These are phyloP conservation scores for Hebeloma cylindrosporum DNA, from an alignment of 768 basidiomycete species.

Conservation along the genomic window DNA sequence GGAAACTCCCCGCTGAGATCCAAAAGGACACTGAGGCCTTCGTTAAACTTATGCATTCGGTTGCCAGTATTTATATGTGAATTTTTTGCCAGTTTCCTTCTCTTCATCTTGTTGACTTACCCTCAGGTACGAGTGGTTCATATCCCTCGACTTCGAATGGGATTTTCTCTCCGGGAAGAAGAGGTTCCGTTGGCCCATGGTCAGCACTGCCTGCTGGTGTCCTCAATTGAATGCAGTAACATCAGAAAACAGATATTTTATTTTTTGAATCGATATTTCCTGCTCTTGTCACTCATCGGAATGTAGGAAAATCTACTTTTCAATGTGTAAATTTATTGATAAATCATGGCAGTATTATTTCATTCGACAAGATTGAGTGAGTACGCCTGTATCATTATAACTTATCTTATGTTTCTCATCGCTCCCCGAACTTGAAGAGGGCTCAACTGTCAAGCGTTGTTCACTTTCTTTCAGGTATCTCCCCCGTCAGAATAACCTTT, in stretches of 20 bases:
- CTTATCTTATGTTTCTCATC: not conserved
- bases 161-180: constrained; percentile 55
- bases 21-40: constrained; percentile 45
- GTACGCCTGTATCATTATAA: constrained; percentile 14
- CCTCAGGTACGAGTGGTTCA: constrained; percentile 60
- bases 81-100: constrained; percentile 17
- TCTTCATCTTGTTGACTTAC: not conserved
- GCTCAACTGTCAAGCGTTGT: constrained; percentile 62
- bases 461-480: constrained; percentile 59
- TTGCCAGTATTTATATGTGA: constrained; percentile 58
- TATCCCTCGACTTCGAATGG: constrained; percentile 65
- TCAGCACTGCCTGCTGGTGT: constrained; percentile 29
- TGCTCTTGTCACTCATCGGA: constrained; percentile 65
- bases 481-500: not conserved
- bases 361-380: constrained; percentile 50
- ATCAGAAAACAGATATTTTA: constrained; percentile 51
- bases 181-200: constrained; percentile 68
- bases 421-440: constrained; percentile 34
- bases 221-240: not conserved
- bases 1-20: constrained; percentile 51
- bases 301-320: constrained; percentile 46
- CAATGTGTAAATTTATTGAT: constrained; percentile 4
- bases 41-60: constrained; percentile 53
- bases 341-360: constrained; percentile 41
- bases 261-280: constrained; percentile 62